phyloP scores from a whole-genome alignment of 2,329 filamentous ascomycete genomes.

The Lizonia empirigonia region DNA sequence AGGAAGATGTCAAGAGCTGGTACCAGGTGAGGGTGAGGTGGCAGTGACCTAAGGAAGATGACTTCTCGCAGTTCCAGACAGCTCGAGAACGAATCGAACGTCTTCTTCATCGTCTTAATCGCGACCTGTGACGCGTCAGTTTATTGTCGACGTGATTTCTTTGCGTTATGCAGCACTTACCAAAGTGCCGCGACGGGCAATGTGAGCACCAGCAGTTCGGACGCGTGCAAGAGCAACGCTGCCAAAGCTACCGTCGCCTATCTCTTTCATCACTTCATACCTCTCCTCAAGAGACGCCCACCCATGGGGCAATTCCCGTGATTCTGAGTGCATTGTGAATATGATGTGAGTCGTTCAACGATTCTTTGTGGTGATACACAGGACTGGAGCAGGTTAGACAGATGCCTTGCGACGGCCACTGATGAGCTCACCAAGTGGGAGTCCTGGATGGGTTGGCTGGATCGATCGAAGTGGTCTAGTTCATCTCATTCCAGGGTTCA shows the following conservation, averaged over 20 bases:
- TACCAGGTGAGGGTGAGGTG: constrained; percentile 88
- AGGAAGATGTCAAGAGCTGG: constrained; percentile 97
- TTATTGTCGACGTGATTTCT: constrained; percentile 6
- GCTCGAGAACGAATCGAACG: constrained; percentile 87
- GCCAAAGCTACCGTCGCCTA: constrained; percentile 98
- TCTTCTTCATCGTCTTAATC: constrained; percentile 99
- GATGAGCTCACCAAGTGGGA: constrained; percentile 25
- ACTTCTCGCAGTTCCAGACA: constrained; percentile 96
- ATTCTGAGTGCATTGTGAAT: constrained; percentile 70
- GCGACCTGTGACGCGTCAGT: constrained; percentile 70
- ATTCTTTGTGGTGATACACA: constrained; percentile 17
- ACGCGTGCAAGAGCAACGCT: constrained; percentile 93
- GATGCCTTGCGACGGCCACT: neutral
- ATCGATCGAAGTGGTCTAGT: constrained; percentile 24
- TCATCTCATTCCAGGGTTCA: constrained; percentile 41
- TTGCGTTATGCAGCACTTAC: constrained; percentile 62
- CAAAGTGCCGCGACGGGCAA: constrained; percentile 88
- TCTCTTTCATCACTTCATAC: constrained; percentile 96
- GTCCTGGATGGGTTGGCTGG: constrained; percentile 18
- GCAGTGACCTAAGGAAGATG: constrained; percentile 90
- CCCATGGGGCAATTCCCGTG: constrained; percentile 73
- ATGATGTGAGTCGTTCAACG: constrained; percentile 22
- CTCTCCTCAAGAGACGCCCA: constrained; percentile 81
- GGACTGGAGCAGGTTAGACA: constrained; percentile 26
- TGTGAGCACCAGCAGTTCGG: constrained; percentile 83